Evolutionary conservation across 2,329 filamentous ascomycete genomes (phyloP).

Genomic region (Lachnellula subtilissima): DNA sequence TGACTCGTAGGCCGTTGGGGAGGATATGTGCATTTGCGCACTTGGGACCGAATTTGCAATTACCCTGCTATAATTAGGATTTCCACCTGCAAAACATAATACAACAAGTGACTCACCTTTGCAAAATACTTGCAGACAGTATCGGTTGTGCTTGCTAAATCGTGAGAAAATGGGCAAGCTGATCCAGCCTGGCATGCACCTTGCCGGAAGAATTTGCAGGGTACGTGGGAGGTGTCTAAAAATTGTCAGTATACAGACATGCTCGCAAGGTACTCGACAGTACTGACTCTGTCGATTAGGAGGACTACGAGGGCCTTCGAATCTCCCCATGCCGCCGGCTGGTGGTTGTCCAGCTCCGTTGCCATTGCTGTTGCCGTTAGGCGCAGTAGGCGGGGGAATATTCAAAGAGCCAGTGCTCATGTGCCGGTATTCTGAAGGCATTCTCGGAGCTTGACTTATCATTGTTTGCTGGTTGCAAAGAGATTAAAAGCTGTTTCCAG

Average conservation of each 20-base stretch:
- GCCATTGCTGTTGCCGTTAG: slow-evolving; percentile 14
- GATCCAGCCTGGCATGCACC: slow-evolving; percentile 93
- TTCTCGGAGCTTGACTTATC: slow-evolving; percentile 21
- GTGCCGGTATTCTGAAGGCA: slow-evolving; percentile 49
- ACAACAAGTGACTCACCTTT: slow-evolving; percentile 60
- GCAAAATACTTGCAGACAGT: slow-evolving; percentile 98
- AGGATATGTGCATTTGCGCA: slow-evolving; percentile 96
- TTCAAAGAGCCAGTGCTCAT: slow-evolving; percentile 48
- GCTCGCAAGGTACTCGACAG: not conserved
- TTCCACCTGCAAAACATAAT: not conserved
- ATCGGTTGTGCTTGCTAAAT: slow-evolving; percentile 76
- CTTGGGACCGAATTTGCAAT: slow-evolving; percentile 98
- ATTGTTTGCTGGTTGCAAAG: slow-evolving; percentile 7
- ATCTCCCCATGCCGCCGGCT: slow-evolving; percentile 38
- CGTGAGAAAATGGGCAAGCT: slow-evolving; percentile 94
- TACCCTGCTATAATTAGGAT: slow-evolving; percentile 58
- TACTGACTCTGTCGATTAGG: slow-evolving; percentile 49
- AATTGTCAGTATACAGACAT: slow-evolving; percentile 8
- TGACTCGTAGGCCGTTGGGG: slow-evolving; percentile 87
- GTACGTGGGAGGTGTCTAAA: slow-evolving; percentile 89
- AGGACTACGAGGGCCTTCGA: slow-evolving; percentile 58
- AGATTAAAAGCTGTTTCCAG: not conserved
- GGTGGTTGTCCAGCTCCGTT: slow-evolving; percentile 40
- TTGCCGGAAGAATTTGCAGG: slow-evolving; percentile 98
- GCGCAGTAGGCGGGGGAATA: slow-evolving; percentile 23